Percentiles rank a stretch among this genome's conserved stretches.
Evolutionary conservation across 352 stramenopile species (phyloP).

Genomic region (Blastocystis sp.): DNA sequence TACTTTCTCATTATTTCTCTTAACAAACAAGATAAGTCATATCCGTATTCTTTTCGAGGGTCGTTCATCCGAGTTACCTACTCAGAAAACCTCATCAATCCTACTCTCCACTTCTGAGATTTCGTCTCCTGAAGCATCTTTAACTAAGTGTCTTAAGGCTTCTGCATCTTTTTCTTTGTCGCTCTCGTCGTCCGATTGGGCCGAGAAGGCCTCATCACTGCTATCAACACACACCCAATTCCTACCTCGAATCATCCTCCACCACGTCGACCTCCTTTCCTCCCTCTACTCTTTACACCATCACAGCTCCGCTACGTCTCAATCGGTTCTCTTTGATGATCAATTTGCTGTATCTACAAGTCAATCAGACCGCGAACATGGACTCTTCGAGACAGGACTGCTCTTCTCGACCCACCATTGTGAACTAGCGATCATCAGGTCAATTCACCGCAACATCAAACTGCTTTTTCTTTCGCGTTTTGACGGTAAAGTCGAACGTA

Average conservation of each 20-base stretch:
- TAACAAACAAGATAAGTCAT: slow-evolving; percentile 17
- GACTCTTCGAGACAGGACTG: slow-evolving; percentile 27
- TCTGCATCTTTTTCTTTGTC: slow-evolving; percentile 17
- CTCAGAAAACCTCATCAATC: neutral
- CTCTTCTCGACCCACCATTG: slow-evolving; percentile 45
- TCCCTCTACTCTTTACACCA: neutral
- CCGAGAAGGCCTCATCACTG: slow-evolving; percentile 48
- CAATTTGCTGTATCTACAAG: slow-evolving; percentile 25
- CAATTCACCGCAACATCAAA: neutral
- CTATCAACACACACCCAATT: neutral
- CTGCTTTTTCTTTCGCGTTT: slow-evolving; percentile 1
- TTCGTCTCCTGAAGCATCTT: slow-evolving; percentile 4
- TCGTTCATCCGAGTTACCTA: neutral
- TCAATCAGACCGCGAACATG: neutral
- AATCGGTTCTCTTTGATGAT: slow-evolving; percentile 24
- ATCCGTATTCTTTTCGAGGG: neutral
- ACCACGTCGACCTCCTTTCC: neutral
- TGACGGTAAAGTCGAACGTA: slow-evolving; percentile 47
- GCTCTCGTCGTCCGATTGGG: neutral
- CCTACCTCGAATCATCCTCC: slow-evolving; percentile 23
- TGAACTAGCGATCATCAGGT: neutral
- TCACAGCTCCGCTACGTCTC: neutral
- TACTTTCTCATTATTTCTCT: neutral
- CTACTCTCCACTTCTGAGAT: neutral
- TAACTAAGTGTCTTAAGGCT: slow-evolving; percentile 25